Percentiles rank a stretch among this genome's conserved stretches.
phyloP scores from a whole-genome alignment of 495 filamentous ascomycete species.

The Penicillium soppii region DNA sequence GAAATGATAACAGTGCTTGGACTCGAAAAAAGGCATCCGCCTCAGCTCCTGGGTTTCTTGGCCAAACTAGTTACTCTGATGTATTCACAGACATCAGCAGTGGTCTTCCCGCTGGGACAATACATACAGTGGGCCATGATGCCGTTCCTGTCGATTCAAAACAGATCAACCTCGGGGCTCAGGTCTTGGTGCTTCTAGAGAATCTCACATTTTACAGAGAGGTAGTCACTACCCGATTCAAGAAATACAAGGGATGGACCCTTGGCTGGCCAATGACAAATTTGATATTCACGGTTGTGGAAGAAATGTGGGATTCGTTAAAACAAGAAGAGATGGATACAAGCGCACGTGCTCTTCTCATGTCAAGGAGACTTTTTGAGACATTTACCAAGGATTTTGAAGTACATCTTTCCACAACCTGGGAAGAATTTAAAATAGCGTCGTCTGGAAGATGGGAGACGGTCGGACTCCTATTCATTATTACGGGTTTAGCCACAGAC shows the following conservation, averaged over 20 bases:
- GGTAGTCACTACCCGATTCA: constrained; percentile 19
- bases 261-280: constrained; percentile 15
- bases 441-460: constrained; percentile 25
- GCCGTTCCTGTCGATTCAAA: constrained; percentile 13
- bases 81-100: constrained; percentile 24
- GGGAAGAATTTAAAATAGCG: constrained; percentile 15
- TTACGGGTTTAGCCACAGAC: constrained; percentile 18
- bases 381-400: constrained; percentile 15
- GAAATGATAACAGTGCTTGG: constrained; percentile 5
- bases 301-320: constrained; percentile 16
- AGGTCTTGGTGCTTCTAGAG: constrained; percentile 19
- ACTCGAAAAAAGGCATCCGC: constrained; percentile 10
- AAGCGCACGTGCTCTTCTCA: constrained; percentile 7
- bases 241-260: constrained; percentile 20
- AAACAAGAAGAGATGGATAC: constrained; percentile 8
- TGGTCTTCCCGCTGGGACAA: background rate
- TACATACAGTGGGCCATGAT: background rate
- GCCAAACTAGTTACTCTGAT: constrained; percentile 43
- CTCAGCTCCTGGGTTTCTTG: constrained; percentile 26
- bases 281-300: constrained; percentile 14
- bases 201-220: constrained; percentile 23
- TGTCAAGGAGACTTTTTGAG: constrained; percentile 24
- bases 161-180: constrained; percentile 22
- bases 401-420: constrained; percentile 15
- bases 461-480: constrained; percentile 22